phyloP scores from a whole-genome alignment of 2,329 filamentous ascomycete species.

The Colletotrichum theobromicola region DNA sequence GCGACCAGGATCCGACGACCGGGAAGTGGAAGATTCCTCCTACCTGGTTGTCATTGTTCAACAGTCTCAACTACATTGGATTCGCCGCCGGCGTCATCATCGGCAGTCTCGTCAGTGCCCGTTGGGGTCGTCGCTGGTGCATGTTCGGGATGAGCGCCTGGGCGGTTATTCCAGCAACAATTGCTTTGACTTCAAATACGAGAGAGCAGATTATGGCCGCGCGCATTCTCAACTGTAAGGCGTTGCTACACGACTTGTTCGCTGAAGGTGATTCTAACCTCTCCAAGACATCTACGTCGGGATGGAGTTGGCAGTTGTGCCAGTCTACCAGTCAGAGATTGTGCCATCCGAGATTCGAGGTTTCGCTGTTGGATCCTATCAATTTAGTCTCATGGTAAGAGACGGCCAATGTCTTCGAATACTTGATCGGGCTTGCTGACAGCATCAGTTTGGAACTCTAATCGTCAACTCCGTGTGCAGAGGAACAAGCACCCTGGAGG shows the following conservation, averaged over 20 bases:
- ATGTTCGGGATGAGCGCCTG: constrained; percentile 43
- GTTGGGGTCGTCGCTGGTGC: constrained; percentile 37
- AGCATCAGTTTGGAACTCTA: constrained; percentile 24
- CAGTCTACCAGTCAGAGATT: constrained; percentile 41
- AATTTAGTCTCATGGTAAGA: constrained; percentile 32
- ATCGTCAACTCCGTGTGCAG: constrained; percentile 34
- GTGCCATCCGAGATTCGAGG: constrained; percentile 34
- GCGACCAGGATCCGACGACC: constrained; percentile 25
- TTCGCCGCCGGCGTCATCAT: constrained; percentile 31
- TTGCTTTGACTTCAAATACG: constrained; percentile 34
- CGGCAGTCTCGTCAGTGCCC: constrained; percentile 30
- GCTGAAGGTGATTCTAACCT: background rate
- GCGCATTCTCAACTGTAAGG: constrained; percentile 37
- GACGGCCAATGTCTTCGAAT: too few species aligned
- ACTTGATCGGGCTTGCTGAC: background rate
- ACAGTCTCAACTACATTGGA: constrained; percentile 37
- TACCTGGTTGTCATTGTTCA: constrained; percentile 40
- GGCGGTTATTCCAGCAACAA: constrained; percentile 36
- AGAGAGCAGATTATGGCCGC: constrained; percentile 38
- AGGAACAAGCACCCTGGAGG: constrained; percentile 31
- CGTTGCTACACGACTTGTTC: background rate
- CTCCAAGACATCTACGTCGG: constrained; percentile 38
- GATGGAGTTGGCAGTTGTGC: constrained; percentile 43
- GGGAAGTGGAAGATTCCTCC: constrained; percentile 29
- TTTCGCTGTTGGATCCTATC: constrained; percentile 38